Percentiles rank a stretch among this genome's conserved stretches.
phyloP scores from a whole-genome alignment of 2,329 filamentous ascomycete species.

The Karstenula rhodostoma region DNA sequence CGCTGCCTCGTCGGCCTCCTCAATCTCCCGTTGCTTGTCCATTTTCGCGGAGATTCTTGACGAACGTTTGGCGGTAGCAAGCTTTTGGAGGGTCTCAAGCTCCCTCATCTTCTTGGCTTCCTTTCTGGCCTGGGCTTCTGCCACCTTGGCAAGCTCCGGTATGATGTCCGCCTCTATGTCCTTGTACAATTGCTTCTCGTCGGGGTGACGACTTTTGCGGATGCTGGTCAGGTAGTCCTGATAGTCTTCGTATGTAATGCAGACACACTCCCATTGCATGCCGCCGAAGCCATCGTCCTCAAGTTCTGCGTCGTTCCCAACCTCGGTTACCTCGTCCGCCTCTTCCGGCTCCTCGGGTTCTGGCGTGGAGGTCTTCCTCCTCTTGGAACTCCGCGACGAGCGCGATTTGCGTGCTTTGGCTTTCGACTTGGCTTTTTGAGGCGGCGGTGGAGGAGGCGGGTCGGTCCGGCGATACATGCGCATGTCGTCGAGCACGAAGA shows the following conservation, averaged over 20 bases:
- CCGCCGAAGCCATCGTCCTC: slow-evolving; percentile 74
- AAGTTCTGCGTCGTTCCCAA: slow-evolving; percentile 43
- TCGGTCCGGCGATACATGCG: slow-evolving; percentile 90
- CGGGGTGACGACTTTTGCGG: slow-evolving; percentile 78
- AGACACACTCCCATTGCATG: slow-evolving; percentile 90
- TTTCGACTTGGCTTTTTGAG: slow-evolving; percentile 62
- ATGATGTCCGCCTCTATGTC: slow-evolving; percentile 80
- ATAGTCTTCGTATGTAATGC: slow-evolving; percentile 81
- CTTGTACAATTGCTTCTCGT: slow-evolving; percentile 80
- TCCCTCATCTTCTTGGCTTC: slow-evolving; percentile 80
- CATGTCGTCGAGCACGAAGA: slow-evolving; percentile 93
- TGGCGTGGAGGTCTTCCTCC: slow-evolving; percentile 67
- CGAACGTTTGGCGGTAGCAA: slow-evolving; percentile 93
- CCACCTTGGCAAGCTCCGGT: slow-evolving; percentile 82
- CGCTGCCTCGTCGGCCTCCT: slow-evolving; percentile 74
- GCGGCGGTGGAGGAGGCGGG: slow-evolving; percentile 66
- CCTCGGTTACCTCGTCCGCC: slow-evolving; percentile 48
- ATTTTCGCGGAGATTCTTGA: slow-evolving; percentile 84
- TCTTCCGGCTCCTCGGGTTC: slow-evolving; percentile 52
- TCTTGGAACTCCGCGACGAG: slow-evolving; percentile 64
- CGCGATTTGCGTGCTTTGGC: slow-evolving; percentile 13
- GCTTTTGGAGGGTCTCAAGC: slow-evolving; percentile 79
- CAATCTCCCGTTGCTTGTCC: slow-evolving; percentile 79
- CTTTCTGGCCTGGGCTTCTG: slow-evolving; percentile 73
- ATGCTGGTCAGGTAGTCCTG: slow-evolving; percentile 74